These are phyloP conservation scores for Baorangia bicolor DNA, from an alignment of 768 basidiomycete genomes.

Conservation along the genomic window DNA sequence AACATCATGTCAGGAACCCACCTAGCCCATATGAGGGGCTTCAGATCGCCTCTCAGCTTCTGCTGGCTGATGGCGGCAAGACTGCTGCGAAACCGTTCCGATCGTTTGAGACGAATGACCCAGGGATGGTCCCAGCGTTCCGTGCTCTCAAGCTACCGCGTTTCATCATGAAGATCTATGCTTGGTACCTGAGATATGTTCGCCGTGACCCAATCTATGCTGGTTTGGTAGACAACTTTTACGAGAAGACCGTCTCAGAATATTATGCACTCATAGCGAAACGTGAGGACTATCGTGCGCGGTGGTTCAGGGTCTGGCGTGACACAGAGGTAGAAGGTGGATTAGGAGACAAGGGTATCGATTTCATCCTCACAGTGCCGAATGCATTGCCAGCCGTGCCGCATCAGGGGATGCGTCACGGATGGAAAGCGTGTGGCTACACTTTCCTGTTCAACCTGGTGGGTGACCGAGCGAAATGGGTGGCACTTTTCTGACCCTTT, in stretches of 20 bases:
- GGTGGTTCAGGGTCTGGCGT: constrained; percentile 40
- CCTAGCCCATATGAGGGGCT: constrained; percentile 54
- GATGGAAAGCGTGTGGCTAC: constrained; percentile 59
- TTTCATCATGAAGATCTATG: constrained; percentile 46
- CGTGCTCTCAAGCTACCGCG: constrained; percentile 45
- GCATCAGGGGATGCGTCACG: constrained; percentile 51
- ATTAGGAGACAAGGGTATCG: constrained; percentile 44
- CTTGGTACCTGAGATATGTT: constrained; percentile 52
- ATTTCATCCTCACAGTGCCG: constrained; percentile 63
- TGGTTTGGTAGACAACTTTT: constrained; percentile 47
- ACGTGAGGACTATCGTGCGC: constrained; percentile 42
- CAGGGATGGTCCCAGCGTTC: constrained; percentile 42
- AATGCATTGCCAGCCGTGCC: constrained; percentile 61
- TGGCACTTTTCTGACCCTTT: not conserved
- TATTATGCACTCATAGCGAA: constrained; percentile 48
- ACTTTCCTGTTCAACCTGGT: constrained; percentile 70
- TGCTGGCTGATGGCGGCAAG: constrained; percentile 51
- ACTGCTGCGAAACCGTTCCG: constrained; percentile 35
- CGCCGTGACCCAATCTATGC: constrained; percentile 53
- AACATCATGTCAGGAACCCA: constrained; percentile 18
- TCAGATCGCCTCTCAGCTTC: constrained; percentile 50
- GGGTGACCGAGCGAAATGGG: constrained; percentile 12
- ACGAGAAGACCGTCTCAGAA: constrained; percentile 50
- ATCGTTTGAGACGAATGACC: constrained; percentile 47
- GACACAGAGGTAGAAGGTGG: constrained; percentile 20